These are phyloP conservation scores for Crotalaria pallida DNA, from an alignment of 306 rosid genomes.

Conservation along the genomic window DNA sequence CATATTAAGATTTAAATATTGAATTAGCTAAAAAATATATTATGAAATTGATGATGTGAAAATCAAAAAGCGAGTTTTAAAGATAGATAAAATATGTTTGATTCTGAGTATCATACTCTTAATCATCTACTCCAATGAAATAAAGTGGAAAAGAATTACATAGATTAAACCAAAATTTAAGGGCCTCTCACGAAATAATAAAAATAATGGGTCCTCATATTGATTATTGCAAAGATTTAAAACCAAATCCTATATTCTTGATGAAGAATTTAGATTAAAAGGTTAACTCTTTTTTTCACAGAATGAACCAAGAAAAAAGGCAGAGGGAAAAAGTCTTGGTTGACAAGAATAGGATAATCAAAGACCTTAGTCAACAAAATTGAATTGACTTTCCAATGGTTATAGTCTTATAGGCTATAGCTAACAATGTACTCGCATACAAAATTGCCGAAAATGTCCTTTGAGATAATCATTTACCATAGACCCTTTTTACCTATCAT, in stretches of 20 bases:
- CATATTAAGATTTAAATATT: too few relatives aligned
- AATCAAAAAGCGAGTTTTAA: too few relatives aligned
- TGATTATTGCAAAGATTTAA: neutral
- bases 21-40: too few relatives aligned
- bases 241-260: neutral
- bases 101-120: too few relatives aligned
- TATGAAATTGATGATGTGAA: too few relatives aligned
- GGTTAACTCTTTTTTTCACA: neutral
- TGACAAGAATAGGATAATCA: slow-evolving; percentile 2
- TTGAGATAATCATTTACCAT: slow-evolving; percentile 9
- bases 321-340: neutral
- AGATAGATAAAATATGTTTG: too few relatives aligned
- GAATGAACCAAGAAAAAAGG: neutral
- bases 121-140: too few relatives aligned
- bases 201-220: too few relatives aligned
- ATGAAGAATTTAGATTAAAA: neutral
- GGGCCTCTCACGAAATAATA: too few relatives aligned
- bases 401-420: neutral
- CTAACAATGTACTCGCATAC: neutral
- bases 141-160: too few relatives aligned
- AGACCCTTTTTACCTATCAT: slow-evolving; percentile 19
- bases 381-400: neutral
- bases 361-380: slow-evolving; percentile 24
- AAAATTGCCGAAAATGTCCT: neutral
- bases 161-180: too few relatives aligned